Evolutionary conservation across 768 basidiomycete species (phyloP), one percentile per base, ranked within the genome.

Genomic region (Leucocoprinus birnbaumii): DNA sequence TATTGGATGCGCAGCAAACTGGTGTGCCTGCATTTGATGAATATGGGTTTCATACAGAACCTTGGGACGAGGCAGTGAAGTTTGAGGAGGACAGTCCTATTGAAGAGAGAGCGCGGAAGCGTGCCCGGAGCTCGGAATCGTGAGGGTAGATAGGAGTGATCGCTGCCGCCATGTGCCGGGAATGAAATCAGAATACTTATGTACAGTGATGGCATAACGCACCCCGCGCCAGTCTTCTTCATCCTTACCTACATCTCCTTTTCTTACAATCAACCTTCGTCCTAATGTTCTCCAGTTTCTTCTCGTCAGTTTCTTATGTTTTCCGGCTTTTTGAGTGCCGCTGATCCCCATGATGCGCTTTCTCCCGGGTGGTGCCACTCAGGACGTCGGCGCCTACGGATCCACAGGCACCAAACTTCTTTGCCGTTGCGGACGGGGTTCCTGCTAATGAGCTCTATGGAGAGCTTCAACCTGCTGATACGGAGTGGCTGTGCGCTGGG

Each of bases 401-500:
- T 65, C 79, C 85, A 22, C 77, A 71, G 35, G 86, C 89, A 1
- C 86, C 84, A 46, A 98, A 90, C 64, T 84, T 98, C 63, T 86
- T 87, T 63, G 86, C 95, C 2, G 88, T 95, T 57, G 84, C 91
- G 3, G 76, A 79, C n/a, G 75, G 71, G 35, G 72, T 76, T 62
- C 68, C 78, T 42, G 72, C 77, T 11, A 73, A 77, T 6, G 82
- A 90, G 61, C 70, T 87, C 45, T 85, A 83, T 58, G 92, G 91
- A n/a, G 81, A 85, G 61, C 84, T 96, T 53, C 82, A 83, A 60
- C 72, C 80, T 18, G 80, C 79, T 62, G 94, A 96, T 69, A 80
- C 82, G 27, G 86, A 90, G 66, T 96, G 93, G 94, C 66, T 82
- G 26, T 93, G 90, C 68, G 75, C 84, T 43, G 77, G 84, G 47